These are phyloP conservation scores for Thalassiosira oceanica DNA, from an alignment of 352 stramenopile species.

Conservation along the genomic window DNA sequence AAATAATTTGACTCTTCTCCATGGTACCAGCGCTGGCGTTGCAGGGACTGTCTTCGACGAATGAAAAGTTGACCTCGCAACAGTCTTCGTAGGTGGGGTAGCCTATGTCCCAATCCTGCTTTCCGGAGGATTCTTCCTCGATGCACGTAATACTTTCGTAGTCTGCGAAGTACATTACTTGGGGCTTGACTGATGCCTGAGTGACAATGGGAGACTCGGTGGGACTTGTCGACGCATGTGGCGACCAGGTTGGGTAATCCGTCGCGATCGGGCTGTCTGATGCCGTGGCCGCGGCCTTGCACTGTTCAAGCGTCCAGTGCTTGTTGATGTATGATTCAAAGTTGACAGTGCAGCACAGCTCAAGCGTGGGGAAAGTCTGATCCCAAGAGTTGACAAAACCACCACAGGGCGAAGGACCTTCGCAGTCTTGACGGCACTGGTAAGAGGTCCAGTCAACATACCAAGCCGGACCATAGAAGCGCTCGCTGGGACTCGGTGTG, in stretches of 20 bases:
- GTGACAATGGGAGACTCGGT: not conserved
- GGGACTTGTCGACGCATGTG: not conserved
- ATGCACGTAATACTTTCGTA: not conserved
- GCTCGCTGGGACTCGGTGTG: too few relatives aligned
- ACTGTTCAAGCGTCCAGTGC: not conserved
- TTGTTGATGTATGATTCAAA: not conserved
- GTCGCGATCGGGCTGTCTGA: not conserved
- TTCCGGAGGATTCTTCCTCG: not conserved
- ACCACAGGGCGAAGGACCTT: not conserved
- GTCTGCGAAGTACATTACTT: conserved; percentile 1
- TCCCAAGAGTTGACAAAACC: not conserved
- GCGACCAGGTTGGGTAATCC: not conserved
- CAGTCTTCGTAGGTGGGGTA: not conserved
- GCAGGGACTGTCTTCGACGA: not conserved
- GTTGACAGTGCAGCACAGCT: not conserved
- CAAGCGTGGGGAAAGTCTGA: not conserved
- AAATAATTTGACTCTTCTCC: too few relatives aligned
- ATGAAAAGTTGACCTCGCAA: not conserved
- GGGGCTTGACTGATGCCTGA: not conserved
- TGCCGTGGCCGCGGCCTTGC: not conserved
- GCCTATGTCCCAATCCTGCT: not conserved
- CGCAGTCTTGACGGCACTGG: not conserved
- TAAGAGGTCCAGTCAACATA: not conserved
- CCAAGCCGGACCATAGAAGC: not conserved
- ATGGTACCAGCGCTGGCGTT: not conserved